phyloP scores from a whole-genome alignment of 2,329 filamentous ascomycete species.

The Penicillium brevicompactum region DNA sequence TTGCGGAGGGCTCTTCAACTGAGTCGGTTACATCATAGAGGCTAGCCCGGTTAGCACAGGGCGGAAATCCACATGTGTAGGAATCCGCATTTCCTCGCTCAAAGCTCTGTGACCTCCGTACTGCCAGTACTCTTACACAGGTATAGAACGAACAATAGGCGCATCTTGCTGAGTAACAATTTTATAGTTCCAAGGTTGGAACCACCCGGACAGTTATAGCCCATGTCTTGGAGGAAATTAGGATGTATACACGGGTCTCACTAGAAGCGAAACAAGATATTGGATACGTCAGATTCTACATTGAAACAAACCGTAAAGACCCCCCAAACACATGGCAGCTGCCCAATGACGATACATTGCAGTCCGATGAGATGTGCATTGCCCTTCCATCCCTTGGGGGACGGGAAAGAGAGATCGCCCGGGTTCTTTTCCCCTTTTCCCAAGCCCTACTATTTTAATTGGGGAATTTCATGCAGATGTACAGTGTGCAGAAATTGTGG shows the following conservation, averaged over 20 bases:
- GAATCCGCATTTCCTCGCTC: background rate
- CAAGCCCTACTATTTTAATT: background rate
- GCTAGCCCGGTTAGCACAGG: background rate
- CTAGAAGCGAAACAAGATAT: background rate
- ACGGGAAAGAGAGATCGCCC: constrained; percentile 16
- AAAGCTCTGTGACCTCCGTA: background rate
- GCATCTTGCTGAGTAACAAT: too few relatives aligned
- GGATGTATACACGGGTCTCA: constrained; percentile 20
- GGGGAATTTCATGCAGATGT: background rate
- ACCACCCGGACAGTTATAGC: background rate
- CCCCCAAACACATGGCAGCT: background rate
- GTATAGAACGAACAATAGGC: too few relatives aligned
- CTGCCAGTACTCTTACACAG: too few relatives aligned
- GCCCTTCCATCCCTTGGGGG: constrained; percentile 4
- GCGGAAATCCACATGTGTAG: constrained; percentile 2
- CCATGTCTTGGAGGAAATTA: constrained; percentile 17
- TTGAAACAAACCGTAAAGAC: constrained; percentile 1
- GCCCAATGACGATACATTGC: constrained; percentile 5
- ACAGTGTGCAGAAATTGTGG: too few relatives aligned
- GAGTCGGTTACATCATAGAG: background rate
- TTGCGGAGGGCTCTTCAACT: background rate
- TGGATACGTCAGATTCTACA: constrained; percentile 3
- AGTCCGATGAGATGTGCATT: background rate
- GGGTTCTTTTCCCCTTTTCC: constrained; percentile 12
- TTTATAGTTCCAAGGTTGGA: background rate